phyloP scores from a whole-genome alignment of 495 filamentous ascomycete genomes.

The Aspergillus bridgeri region DNA sequence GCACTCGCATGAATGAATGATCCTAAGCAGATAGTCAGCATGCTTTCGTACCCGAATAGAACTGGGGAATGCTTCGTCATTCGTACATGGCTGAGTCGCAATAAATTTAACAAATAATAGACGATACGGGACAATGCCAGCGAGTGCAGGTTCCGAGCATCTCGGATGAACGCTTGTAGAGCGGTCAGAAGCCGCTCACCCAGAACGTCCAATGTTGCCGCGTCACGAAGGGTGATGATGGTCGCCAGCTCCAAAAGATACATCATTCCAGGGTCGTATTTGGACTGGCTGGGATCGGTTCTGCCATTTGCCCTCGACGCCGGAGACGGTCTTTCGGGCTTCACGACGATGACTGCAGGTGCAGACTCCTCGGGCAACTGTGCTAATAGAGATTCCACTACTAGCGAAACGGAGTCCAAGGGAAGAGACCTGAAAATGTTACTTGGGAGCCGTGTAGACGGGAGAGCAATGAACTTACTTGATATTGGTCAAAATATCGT shows the following conservation, averaged over 20 bases:
- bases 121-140: slow-evolving; percentile 77
- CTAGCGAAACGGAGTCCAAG: slow-evolving; percentile 55
- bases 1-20: slow-evolving; percentile 84
- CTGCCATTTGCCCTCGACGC: slow-evolving; percentile 43
- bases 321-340: slow-evolving; percentile 66
- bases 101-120: slow-evolving; percentile 79
- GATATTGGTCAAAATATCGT: slow-evolving; percentile 79
- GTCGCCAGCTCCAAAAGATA: slow-evolving; percentile 90
- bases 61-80: not conserved
- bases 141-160: slow-evolving; percentile 72
- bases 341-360: slow-evolving; percentile 81
- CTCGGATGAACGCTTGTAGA: slow-evolving; percentile 75
- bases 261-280: slow-evolving; percentile 84
- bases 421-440: slow-evolving; percentile 59
- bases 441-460: not conserved
- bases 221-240: slow-evolving; percentile 73
- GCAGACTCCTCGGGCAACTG: slow-evolving; percentile 82
- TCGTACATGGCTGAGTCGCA: slow-evolving; percentile 83
- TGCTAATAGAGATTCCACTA: slow-evolving; percentile 72
- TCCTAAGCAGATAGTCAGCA: slow-evolving; percentile 56
- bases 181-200: slow-evolving; percentile 77
- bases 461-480: slow-evolving; percentile 51
- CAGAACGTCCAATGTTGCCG: slow-evolving; percentile 62
- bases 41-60: not conserved
- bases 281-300: slow-evolving; percentile 51